These are phyloP conservation scores for Neolecta irregularis DNA, from an alignment of 1,139 yeast species.

Conservation along the genomic window DNA sequence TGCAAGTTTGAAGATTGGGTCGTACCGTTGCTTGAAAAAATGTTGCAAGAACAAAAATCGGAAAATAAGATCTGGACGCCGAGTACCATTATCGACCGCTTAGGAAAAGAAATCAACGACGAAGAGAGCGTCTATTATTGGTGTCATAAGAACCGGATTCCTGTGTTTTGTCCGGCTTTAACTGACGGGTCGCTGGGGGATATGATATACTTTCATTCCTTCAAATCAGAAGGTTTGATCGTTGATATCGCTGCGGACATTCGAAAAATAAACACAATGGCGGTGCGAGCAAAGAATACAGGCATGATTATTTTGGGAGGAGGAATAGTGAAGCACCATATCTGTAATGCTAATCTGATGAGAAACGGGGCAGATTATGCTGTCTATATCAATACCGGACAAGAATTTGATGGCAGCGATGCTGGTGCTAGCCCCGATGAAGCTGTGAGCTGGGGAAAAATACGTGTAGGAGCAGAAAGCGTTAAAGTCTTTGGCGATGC, in stretches of 20 bases:
- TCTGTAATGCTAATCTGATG: constrained; percentile 95
- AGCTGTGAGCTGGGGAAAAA: constrained; percentile 98
- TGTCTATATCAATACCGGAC: constrained; percentile 92
- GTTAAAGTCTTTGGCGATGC: constrained; percentile 94
- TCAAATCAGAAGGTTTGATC: constrained; percentile 77
- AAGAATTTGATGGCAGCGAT: constrained; percentile 96
- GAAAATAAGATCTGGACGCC: constrained; percentile 77
- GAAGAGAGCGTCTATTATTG: constrained; percentile 90
- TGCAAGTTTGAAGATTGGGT: constrained; percentile 98
- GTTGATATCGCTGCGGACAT: constrained; percentile 90
- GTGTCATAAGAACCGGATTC: constrained; percentile 94
- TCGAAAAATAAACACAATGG: constrained; percentile 74
- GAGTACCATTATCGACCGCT: constrained; percentile 72
- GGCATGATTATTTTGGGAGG: constrained; percentile 97
- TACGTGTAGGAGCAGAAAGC: constrained; percentile 79
- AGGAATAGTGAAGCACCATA: constrained; percentile 90
- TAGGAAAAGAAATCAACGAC: constrained; percentile 88
- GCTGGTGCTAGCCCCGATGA: constrained; percentile 99
- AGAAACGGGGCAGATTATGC: constrained; percentile 98
- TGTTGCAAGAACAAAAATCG: constrained; percentile 78
- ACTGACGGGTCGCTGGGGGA: constrained; percentile 98
- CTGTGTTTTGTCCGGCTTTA: constrained; percentile 90
- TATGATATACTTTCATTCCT: constrained; percentile 95
- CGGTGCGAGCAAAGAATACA: constrained; percentile 90
- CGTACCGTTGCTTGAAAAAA: constrained; percentile 73